A percentile compares a stretch with the other conserved stretches of the same genome.
phyloP scores from a whole-genome alignment of 1,139 yeast genomes.

The Taphrina deformans region DNA sequence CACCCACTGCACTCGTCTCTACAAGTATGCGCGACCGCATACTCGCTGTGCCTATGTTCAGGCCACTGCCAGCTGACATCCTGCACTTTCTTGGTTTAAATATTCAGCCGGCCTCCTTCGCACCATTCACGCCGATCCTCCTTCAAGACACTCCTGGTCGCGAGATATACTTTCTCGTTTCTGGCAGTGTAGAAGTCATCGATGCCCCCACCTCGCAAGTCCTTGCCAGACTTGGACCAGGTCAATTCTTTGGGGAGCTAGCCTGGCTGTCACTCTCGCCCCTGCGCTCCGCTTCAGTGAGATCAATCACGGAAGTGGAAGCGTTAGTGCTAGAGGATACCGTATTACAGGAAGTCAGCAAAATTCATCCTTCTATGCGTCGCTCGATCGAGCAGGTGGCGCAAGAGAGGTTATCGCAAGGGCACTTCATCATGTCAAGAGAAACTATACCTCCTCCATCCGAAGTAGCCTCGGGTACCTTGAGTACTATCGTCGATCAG shows the following conservation, averaged over 20 bases:
- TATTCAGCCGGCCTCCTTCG: slow-evolving; percentile 57
- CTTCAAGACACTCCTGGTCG: slow-evolving; percentile 60
- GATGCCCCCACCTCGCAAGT: slow-evolving; percentile 49
- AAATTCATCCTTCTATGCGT: slow-evolving; percentile 58
- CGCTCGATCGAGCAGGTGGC: slow-evolving; percentile 65
- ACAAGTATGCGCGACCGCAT: slow-evolving; percentile 41
- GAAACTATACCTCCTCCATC: slow-evolving; percentile 12
- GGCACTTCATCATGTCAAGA: slow-evolving; percentile 9
- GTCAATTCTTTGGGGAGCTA: slow-evolving; percentile 76
- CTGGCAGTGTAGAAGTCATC: slow-evolving; percentile 70
- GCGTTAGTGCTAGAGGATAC: slow-evolving; percentile 60
- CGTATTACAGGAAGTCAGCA: slow-evolving; percentile 55
- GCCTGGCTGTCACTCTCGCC: slow-evolving; percentile 59
- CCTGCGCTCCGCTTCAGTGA: slow-evolving; percentile 60
- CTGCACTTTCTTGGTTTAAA: slow-evolving; percentile 64
- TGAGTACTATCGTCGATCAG: slow-evolving; percentile 1
- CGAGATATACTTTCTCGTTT: slow-evolving; percentile 64
- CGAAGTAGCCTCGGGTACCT: slow-evolving; percentile 13
- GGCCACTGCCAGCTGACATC: slow-evolving; percentile 57
- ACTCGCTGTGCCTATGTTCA: slow-evolving; percentile 59
- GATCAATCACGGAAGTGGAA: slow-evolving; percentile 62
- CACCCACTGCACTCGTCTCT: slow-evolving; percentile 3
- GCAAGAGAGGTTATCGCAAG: slow-evolving; percentile 53
- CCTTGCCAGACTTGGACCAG: slow-evolving; percentile 61
- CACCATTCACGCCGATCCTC: slow-evolving; percentile 62